Conservation (phyloP, 805 yeast genomes). For the Barnettozyma populi region DNA sequence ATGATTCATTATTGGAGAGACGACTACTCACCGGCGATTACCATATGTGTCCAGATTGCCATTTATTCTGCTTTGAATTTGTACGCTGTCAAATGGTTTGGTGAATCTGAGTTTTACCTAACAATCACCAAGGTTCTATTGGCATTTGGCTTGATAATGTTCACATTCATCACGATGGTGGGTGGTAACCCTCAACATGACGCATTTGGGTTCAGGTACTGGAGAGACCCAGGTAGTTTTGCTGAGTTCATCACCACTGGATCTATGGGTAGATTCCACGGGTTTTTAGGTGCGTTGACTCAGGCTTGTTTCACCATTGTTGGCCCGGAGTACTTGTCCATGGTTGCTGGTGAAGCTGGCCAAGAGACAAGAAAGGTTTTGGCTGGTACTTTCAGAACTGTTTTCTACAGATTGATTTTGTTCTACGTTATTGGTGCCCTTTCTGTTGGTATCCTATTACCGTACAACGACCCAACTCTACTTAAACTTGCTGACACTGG, state of each 20-base stretch:
- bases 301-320: constrained; percentile 72
- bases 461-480: constrained; percentile 51
- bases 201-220: constrained; percentile 47
- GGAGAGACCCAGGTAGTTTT: constrained; percentile 47
- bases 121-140: constrained; percentile 63
- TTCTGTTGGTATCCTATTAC: constrained; percentile 59
- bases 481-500: constrained; percentile 38
- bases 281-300: constrained; percentile 60
- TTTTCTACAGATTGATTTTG: constrained; percentile 50
- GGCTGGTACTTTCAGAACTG: constrained; percentile 68
- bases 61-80: constrained; percentile 59
- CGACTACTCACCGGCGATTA: constrained; percentile 64
- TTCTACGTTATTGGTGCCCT: constrained; percentile 65
- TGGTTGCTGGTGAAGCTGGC: constrained; percentile 76
- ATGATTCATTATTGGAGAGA: constrained; percentile 75
- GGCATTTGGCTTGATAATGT: constrained; percentile 62
- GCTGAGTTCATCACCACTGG: constrained; percentile 52
- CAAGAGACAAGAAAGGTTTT: constrained; percentile 61
- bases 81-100: constrained; percentile 66
- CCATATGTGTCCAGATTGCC: constrained; percentile 57
- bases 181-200: constrained; percentile 77
- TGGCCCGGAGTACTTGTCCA: constrained; percentile 77
- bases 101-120: constrained; percentile 76
- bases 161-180: constrained; percentile 72
- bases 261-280: constrained; percentile 60